Evolutionary conservation across 805 yeast genomes (phyloP), one percentile per base, ranked within the genome.

Genomic region (Priceomyces melissophilus): DNA sequence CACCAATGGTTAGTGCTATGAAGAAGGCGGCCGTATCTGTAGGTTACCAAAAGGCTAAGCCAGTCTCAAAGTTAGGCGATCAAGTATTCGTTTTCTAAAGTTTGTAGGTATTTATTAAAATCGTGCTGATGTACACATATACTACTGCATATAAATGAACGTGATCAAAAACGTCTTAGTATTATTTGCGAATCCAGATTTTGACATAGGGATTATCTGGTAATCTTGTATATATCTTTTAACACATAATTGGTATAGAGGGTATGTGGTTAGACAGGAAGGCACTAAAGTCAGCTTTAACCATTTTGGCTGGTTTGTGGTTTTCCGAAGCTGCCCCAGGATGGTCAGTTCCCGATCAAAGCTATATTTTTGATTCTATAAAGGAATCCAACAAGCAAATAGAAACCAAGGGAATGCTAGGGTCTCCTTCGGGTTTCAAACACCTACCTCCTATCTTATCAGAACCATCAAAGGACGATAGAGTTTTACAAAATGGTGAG

Each of bases 11-110:
- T 35, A 76, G 86, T 45, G 84, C 90, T 45, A 76, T 87, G 61
- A 90, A 88, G 73, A 87, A 80, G 69, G 84, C 82, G 41, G 87
- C 91, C 32, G 68, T 66, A 37, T 75, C 76, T 17, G 73, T 89
- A 52, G 96, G 96, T 11, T 90, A 65, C 65, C 75, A 76, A 38
- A 88, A 88, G 75, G 88, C 96, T 37, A 84, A 81, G 65, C 93
- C 96, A 4, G 86, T 90, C 34, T 82, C 95, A 35, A 88, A 89
- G 66, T 76, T 87, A 60, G 95, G 87, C 44, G 96, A 90, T 67
- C 91, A 87, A 69, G 84, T 88, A 29, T 90, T 89, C 67, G 87
- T 86, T 28, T 90, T 90, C 55, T 90, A 76, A 61, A 27, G 13
- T 29, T 29, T 29, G 8, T 29, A 13, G 13, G 25, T 20, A 20